Conservation (phyloP, 2,329 filamentous ascomycete species). For the Sporothrix dimorphospora region DNA sequence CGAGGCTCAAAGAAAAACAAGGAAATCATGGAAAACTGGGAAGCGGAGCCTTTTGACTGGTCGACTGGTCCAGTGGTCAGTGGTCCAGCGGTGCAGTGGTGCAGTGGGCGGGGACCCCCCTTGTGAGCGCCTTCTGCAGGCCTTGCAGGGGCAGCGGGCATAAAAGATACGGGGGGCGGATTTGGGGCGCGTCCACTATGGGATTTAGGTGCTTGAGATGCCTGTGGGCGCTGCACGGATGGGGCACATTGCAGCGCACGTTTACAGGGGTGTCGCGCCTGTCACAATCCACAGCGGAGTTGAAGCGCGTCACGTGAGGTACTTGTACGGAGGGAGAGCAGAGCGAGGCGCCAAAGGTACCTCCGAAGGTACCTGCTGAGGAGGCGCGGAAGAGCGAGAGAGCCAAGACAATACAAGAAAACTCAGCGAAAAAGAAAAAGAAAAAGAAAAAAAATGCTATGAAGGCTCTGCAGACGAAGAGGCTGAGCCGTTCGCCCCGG, state of each 20-base stretch:
- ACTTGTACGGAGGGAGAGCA: neutral
- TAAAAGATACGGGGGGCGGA: neutral
- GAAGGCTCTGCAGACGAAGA: no score
- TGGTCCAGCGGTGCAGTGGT: no score
- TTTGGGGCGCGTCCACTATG: neutral
- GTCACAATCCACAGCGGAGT: no score
- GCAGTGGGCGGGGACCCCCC: neutral
- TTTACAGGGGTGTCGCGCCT: no score
- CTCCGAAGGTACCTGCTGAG: no score
- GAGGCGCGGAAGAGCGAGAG: no score
- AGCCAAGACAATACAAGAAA: no score
- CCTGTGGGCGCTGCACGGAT: neutral
- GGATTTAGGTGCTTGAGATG: neutral
- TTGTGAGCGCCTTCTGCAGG: neutral
- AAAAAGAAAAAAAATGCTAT: no score
- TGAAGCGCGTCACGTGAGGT: neutral
- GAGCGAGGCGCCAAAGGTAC: neutral
- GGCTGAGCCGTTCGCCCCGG: conserved; percentile 1
- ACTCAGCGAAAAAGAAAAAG: neutral
- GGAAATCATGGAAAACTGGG: conserved; percentile 17
- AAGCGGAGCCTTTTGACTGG: conserved; percentile 12
- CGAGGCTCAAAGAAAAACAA: conserved; percentile 12
- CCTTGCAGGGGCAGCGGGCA: neutral
- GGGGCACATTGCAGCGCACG: neutral
- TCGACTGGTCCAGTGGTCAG: no score